phyloP scores from a whole-genome alignment of 208 protist genomes.

The Phytomonas francai region DNA sequence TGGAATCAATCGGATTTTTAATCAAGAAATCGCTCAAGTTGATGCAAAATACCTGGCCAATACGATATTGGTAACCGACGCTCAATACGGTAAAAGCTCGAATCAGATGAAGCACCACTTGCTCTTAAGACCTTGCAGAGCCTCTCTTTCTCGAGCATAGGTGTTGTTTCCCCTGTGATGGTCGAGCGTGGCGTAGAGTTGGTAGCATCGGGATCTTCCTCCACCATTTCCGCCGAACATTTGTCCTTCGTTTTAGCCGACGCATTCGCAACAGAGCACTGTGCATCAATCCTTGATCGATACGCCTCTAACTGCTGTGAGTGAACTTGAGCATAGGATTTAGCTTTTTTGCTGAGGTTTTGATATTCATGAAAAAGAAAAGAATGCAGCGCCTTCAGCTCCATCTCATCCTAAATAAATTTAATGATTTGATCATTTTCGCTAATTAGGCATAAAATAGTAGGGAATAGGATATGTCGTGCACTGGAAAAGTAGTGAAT shows the following conservation, averaged over 20 bases:
- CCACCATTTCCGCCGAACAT: constrained; percentile 38
- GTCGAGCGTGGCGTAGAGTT: constrained; percentile 18
- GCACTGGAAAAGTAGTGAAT: constrained; percentile 76
- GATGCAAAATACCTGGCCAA: constrained; percentile 54
- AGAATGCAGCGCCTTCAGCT: constrained; percentile 34
- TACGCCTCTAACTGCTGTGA: constrained; percentile 38
- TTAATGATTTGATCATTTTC: constrained; percentile 47
- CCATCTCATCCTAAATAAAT: constrained; percentile 62
- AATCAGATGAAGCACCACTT: constrained; percentile 14
- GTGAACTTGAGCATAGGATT: constrained; percentile 51
- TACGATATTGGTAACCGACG: constrained; percentile 61
- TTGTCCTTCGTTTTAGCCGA: constrained; percentile 25
- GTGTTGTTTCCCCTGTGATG: constrained; percentile 25
- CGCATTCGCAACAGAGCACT: constrained; percentile 22
- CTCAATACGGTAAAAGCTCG: constrained; percentile 46
- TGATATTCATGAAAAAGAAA: constrained; percentile 73
- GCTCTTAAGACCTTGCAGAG: constrained; percentile 51
- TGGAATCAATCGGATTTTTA: not conserved
- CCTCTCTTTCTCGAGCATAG: constrained; percentile 58
- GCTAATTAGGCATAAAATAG: constrained; percentile 43
- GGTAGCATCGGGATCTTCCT: constrained; percentile 22
- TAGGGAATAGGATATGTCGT: constrained; percentile 80
- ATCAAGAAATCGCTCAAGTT: constrained; percentile 28
- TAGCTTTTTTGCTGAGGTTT: constrained; percentile 57
- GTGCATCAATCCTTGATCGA: constrained; percentile 14